These are phyloP conservation scores for Paraglomus brasilianum DNA, from an alignment of 192 early-diverging fungal genomes.

Conservation along the genomic window DNA sequence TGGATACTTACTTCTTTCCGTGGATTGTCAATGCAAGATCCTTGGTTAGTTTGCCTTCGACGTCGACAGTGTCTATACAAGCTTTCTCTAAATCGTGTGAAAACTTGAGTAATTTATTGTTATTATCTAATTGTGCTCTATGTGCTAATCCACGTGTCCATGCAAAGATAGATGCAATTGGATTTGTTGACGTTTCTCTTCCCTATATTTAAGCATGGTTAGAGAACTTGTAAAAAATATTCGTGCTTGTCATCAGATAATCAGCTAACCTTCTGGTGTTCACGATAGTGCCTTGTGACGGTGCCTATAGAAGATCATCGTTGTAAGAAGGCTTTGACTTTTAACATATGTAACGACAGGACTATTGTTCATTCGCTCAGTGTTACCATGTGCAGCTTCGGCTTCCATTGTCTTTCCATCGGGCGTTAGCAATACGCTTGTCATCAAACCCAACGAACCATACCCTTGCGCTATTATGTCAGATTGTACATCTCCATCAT, in stretches of 20 bases:
- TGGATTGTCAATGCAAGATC: conserved; percentile 93
- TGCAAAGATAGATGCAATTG: conserved; percentile 94
- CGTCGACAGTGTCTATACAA: conserved; percentile 84
- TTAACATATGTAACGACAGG: no score
- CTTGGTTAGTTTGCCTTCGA: conserved; percentile 88
- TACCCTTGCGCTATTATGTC: conserved; percentile 94
- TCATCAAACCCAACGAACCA: conserved; percentile 95
- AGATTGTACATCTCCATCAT: conserved; percentile 92
- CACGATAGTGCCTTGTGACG: conserved; percentile 88
- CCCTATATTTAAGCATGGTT: conserved; percentile 45
- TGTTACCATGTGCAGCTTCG: conserved; percentile 84
- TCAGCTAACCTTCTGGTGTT: conserved; percentile 75
- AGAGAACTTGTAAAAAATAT: background rate
- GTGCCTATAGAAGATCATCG: conserved; percentile 53
- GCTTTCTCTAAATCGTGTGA: conserved; percentile 79
- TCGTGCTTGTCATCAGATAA: background rate
- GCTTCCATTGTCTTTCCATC: conserved; percentile 90
- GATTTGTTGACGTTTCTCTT: conserved; percentile 93
- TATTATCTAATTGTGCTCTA: conserved; percentile 86
- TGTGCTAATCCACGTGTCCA: conserved; percentile 93
- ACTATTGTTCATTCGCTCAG: no score
- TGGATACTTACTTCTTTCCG: conserved; percentile 57
- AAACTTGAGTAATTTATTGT: conserved; percentile 74
- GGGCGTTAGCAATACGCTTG: conserved; percentile 88
- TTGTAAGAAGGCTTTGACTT: no score